Evolutionary conservation across 345 rosid species (phyloP).

Genomic region (Lumnitzera littorea): DNA sequence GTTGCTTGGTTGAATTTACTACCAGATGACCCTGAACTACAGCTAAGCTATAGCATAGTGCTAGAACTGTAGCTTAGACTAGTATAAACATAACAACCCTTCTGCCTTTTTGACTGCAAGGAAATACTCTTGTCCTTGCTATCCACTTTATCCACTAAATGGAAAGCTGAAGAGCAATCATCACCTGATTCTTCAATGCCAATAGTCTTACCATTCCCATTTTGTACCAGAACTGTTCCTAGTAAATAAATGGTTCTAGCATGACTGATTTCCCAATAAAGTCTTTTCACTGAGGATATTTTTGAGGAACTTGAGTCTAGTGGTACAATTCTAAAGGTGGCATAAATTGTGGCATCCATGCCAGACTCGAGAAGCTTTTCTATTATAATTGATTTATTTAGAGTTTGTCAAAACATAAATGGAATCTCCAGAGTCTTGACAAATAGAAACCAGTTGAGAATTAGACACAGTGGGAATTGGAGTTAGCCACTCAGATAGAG

Average conservation of each 20-base stretch:
- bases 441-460: slow-evolving; percentile 46
- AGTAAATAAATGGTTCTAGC: slow-evolving; percentile 79
- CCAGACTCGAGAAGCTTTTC: slow-evolving; percentile 40
- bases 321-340: slow-evolving; percentile 63
- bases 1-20: slow-evolving; percentile 30
- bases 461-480: slow-evolving; percentile 50
- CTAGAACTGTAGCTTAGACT: slow-evolving; percentile 29
- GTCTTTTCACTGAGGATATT: slow-evolving; percentile 14
- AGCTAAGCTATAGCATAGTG: slow-evolving; percentile 34
- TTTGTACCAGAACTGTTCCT: slow-evolving; percentile 48
- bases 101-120: slow-evolving; percentile 33
- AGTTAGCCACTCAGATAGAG: slow-evolving; percentile 46
- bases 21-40: slow-evolving; percentile 27
- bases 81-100: slow-evolving; percentile 56
- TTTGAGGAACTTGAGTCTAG: slow-evolving; percentile 12
- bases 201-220: slow-evolving; percentile 29
- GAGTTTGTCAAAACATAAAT: slow-evolving; percentile 48
- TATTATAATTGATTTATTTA: slow-evolving; percentile 60
- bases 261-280: slow-evolving; percentile 42
- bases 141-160: slow-evolving; percentile 53
- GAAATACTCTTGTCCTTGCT: slow-evolving; percentile 54
- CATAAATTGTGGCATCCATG: slow-evolving; percentile 42
- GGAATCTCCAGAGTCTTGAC: slow-evolving; percentile 42
- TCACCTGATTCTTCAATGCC: slow-evolving; percentile 24
- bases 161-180: slow-evolving; percentile 35